Conservation (phyloP, 2,329 filamentous ascomycete genomes). For the Geosmithia flava region DNA sequence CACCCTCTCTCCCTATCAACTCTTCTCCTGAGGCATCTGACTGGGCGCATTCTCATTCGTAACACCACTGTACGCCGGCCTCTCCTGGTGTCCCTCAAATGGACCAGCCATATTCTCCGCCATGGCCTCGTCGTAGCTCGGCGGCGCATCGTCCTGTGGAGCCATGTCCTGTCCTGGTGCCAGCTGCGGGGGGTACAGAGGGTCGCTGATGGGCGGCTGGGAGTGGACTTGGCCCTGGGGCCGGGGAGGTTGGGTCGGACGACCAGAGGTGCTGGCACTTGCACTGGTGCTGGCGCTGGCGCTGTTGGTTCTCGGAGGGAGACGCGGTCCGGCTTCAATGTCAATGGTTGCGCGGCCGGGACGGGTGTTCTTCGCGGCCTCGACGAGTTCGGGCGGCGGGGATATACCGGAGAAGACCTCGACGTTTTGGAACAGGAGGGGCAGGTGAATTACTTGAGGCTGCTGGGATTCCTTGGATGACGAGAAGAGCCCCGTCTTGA, state of each 20-base stretch:
- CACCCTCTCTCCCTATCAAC: constrained; percentile 9
- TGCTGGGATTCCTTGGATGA: neutral
- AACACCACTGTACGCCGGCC: constrained; percentile 56
- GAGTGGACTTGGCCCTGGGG: neutral
- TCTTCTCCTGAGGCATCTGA: constrained; percentile 30
- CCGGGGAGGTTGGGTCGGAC: neutral
- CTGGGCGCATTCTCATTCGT: constrained; percentile 49
- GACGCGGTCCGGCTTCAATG: constrained; percentile 17
- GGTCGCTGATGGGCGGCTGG: constrained; percentile 21
- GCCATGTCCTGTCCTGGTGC: constrained; percentile 26
- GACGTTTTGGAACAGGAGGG: constrained; percentile 61
- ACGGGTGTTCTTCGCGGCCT: constrained; percentile 32
- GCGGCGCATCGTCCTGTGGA: constrained; percentile 65
- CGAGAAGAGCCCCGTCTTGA: neutral
- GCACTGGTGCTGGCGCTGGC: constrained; percentile 10
- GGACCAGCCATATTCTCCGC: constrained; percentile 61
- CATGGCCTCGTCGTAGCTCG: constrained; percentile 89
- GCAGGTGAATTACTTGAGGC: constrained; percentile 47
- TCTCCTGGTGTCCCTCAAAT: constrained; percentile 45
- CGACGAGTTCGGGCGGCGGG: constrained; percentile 64
- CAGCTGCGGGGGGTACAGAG: constrained; percentile 47
- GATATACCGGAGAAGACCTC: constrained; percentile 80
- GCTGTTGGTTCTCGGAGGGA: constrained; percentile 18
- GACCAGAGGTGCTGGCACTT: constrained; percentile 5
- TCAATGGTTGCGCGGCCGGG: constrained; percentile 22